phyloP scores from a whole-genome alignment of 148 eudicot species.

The Fagopyrum tataricum region DNA sequence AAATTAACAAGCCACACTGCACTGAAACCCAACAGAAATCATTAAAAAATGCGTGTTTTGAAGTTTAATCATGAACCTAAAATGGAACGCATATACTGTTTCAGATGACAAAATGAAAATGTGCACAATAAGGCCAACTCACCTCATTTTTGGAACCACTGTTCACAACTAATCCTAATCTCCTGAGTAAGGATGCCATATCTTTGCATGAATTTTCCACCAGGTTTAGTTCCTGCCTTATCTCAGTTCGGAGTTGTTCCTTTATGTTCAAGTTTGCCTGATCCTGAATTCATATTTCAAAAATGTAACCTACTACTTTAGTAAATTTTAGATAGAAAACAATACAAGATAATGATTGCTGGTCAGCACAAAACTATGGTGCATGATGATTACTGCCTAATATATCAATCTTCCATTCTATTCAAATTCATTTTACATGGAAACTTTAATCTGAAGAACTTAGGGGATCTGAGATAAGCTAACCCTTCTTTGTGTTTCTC shows the following conservation, averaged over 20 bases:
- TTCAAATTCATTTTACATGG: background rate
- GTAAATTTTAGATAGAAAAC: background rate
- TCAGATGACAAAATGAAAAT: no score
- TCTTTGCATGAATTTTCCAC: constrained; percentile 42
- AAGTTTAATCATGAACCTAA: no score
- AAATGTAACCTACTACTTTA: background rate
- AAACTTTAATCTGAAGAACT: background rate
- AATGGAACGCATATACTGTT: no score
- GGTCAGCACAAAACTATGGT: no score
- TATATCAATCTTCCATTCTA: background rate
- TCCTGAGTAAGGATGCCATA: constrained; percentile 64
- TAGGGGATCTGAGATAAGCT: background rate
- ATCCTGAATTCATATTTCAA: constrained; percentile 36
- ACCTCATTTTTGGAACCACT: constrained; percentile 46
- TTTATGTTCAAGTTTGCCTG: constrained; percentile 64
- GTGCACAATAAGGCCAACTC: constrained; percentile 1
- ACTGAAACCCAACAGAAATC: background rate
- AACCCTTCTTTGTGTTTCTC: constrained; percentile 75
- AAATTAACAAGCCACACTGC: background rate
- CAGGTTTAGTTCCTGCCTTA: constrained; percentile 40
- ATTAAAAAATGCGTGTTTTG: no score
- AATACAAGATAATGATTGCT: no score
- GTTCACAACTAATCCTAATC: constrained; percentile 48
- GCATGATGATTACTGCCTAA: background rate
- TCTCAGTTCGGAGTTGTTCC: constrained; percentile 51